Percentiles rank a stretch among this genome's conserved stretches.
Conservation (phyloP, 306 rosid species). For the Adenanthera pavonina region DNA sequence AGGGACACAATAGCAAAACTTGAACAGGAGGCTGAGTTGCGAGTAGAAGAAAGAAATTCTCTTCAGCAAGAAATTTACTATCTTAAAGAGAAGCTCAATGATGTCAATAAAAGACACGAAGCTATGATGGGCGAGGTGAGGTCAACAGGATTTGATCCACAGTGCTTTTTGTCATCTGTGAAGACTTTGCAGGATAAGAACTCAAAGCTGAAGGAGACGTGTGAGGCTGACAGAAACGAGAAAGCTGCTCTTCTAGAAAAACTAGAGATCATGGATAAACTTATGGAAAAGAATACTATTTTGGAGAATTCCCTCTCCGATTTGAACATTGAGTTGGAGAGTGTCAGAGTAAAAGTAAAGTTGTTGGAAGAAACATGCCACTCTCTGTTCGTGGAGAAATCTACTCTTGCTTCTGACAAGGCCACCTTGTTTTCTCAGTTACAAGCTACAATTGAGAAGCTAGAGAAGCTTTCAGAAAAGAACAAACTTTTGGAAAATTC, state of each 20-base stretch:
- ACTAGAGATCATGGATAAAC: constrained; percentile 74
- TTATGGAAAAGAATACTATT: constrained; percentile 71
- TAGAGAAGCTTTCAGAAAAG: constrained; percentile 67
- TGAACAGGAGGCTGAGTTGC: constrained; percentile 79
- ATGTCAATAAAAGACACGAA: constrained; percentile 62
- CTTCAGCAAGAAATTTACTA: constrained; percentile 95
- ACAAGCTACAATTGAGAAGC: constrained; percentile 59
- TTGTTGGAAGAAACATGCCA: constrained; percentile 72
- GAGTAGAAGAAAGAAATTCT: constrained; percentile 82
- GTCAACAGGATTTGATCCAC: constrained; percentile 70
- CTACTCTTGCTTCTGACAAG: constrained; percentile 71
- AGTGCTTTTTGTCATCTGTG: constrained; percentile 69
- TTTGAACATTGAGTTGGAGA: constrained; percentile 75
- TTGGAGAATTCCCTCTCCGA: constrained; percentile 86
- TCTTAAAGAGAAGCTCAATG: constrained; percentile 80
- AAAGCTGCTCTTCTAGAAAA: constrained; percentile 71
- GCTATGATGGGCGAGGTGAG: constrained; percentile 68
- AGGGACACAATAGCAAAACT: constrained; percentile 74
- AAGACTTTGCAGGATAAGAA: constrained; percentile 74
- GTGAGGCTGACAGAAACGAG: constrained; percentile 63
- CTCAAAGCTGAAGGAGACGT: constrained; percentile 64
- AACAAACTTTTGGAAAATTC: constrained; percentile 85
- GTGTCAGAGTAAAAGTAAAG: constrained; percentile 65
- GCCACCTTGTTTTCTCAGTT: constrained; percentile 71
- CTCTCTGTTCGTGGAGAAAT: constrained; percentile 68